These are phyloP conservation scores for Ascochyta pisi DNA, from an alignment of 2,329 filamentous ascomycete species.

Conservation along the genomic window DNA sequence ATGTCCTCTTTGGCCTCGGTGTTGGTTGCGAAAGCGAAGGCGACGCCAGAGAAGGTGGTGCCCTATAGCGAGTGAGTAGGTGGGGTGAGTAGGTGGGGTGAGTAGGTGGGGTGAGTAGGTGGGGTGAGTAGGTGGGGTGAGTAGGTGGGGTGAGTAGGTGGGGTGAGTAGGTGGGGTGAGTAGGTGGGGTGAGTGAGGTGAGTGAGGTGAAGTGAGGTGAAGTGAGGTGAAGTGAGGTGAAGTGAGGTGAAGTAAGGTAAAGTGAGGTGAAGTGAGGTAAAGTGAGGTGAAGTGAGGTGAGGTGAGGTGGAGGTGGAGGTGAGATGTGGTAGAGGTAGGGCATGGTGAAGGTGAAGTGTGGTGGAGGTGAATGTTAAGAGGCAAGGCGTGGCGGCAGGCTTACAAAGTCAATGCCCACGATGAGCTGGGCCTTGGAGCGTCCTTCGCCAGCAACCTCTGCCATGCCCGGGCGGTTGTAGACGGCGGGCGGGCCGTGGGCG, in stretches of 20 bases:
- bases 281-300: too few species aligned
- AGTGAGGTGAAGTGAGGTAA: too few species aligned
- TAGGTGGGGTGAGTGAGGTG: too few species aligned
- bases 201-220: too few species aligned
- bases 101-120: neutral
- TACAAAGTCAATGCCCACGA: slow-evolving; percentile 99
- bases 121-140: neutral
- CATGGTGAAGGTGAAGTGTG: too few species aligned
- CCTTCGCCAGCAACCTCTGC: slow-evolving; percentile 85
- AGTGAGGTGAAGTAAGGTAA: too few species aligned
- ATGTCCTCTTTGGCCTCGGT: slow-evolving; percentile 98
- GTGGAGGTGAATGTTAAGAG: too few species aligned
- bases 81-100: neutral
- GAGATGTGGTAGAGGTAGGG: too few species aligned
- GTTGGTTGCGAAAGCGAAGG: slow-evolving; percentile 91
- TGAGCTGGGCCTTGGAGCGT: slow-evolving; percentile 93
- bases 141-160: neutral
- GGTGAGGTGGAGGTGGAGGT: too few species aligned
- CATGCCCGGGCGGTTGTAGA: slow-evolving; percentile 44
- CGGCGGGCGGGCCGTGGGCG: slow-evolving; percentile 40
- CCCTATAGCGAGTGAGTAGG: slow-evolving; percentile 62
- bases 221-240: too few species aligned
- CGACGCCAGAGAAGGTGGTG: slow-evolving; percentile 96
- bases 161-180: slow-evolving; percentile 4
- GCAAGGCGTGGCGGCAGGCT: slow-evolving; percentile 22